Conservation (phyloP, 2,329 filamentous ascomycete genomes). For the Zymoseptoria passerinii region DNA sequence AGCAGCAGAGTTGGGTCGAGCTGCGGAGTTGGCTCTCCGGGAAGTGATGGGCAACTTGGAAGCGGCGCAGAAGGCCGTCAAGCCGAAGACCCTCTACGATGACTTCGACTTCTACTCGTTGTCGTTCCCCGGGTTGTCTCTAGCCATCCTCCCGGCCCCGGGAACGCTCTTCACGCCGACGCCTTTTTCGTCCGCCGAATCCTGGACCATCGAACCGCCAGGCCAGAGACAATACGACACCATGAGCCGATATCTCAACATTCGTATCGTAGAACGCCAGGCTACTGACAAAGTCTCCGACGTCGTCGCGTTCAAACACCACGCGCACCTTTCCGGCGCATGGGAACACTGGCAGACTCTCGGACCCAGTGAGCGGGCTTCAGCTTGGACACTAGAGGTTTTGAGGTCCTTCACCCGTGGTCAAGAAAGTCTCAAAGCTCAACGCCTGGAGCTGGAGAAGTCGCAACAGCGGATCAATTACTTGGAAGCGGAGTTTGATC, state of each 20-base stretch:
- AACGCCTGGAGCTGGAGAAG: slow-evolving; percentile 32
- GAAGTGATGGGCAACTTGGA: slow-evolving; percentile 75
- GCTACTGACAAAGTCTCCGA: slow-evolving; percentile 33
- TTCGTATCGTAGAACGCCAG: slow-evolving; percentile 29
- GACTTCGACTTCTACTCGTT: slow-evolving; percentile 77
- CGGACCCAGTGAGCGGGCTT: slow-evolving; percentile 38
- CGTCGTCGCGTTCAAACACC: slow-evolving; percentile 60
- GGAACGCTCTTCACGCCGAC: slow-evolving; percentile 74
- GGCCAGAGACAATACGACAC: slow-evolving; percentile 65
- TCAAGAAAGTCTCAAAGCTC: slow-evolving; percentile 31
- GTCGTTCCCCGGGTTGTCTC: slow-evolving; percentile 75
- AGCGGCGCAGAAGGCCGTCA: slow-evolving; percentile 61
- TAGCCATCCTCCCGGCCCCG: slow-evolving; percentile 72
- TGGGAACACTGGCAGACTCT: slow-evolving; percentile 69
- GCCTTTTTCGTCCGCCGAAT: slow-evolving; percentile 67
- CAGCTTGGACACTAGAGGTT: slow-evolving; percentile 41
- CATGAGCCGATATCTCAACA: slow-evolving; percentile 35
- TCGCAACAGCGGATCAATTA: slow-evolving; percentile 37
- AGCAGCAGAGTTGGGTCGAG: slow-evolving; percentile 68
- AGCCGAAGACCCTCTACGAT: slow-evolving; percentile 44
- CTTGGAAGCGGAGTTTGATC: slow-evolving; percentile 31
- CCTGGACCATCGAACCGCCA: slow-evolving; percentile 74
- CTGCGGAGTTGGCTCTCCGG: slow-evolving; percentile 73
- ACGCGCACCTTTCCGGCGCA: slow-evolving; percentile 67
- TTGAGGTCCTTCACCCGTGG: slow-evolving; percentile 38